phyloP scores from a whole-genome alignment of 768 basidiomycete species.

The Boletus tomentosulus region DNA sequence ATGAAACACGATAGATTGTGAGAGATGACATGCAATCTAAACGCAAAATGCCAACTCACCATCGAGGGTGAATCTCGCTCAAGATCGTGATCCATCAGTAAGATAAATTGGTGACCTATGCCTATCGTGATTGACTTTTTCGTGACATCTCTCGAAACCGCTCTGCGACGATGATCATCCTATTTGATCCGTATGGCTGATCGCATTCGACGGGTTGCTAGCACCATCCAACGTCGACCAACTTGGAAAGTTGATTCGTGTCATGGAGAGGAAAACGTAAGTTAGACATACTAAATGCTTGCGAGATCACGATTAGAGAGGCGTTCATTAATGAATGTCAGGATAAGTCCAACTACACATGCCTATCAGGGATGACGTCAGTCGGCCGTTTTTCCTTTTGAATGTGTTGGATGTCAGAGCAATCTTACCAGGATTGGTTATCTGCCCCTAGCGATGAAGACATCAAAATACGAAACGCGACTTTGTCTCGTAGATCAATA shows the following conservation, averaged over 20 bases:
- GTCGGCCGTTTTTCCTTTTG: not conserved
- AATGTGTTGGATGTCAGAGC: too few relatives aligned
- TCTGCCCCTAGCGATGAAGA: not conserved
- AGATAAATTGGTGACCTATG: not conserved
- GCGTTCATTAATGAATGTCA: not conserved
- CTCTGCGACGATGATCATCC: not conserved
- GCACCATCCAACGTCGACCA: not conserved
- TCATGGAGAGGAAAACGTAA: not conserved
- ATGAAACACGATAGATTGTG: too few relatives aligned
- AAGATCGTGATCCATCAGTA: not conserved
- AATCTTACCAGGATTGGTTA: not conserved
- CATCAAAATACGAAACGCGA: too few relatives aligned
- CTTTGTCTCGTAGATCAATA: too few relatives aligned
- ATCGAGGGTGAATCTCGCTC: not conserved
- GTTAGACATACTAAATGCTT: not conserved
- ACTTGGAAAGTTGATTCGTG: too few relatives aligned
- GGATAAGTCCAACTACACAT: not conserved
- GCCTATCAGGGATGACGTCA: not conserved
- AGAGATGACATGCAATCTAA: too few relatives aligned
- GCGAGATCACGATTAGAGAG: not conserved
- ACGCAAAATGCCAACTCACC: too few relatives aligned
- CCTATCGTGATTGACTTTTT: not conserved
- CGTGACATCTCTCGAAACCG: not conserved
- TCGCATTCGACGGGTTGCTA: not conserved
- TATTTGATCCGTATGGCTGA: not conserved